phyloP scores from a whole-genome alignment of 768 basidiomycete species.

The Xerocomellus amylosporus region DNA sequence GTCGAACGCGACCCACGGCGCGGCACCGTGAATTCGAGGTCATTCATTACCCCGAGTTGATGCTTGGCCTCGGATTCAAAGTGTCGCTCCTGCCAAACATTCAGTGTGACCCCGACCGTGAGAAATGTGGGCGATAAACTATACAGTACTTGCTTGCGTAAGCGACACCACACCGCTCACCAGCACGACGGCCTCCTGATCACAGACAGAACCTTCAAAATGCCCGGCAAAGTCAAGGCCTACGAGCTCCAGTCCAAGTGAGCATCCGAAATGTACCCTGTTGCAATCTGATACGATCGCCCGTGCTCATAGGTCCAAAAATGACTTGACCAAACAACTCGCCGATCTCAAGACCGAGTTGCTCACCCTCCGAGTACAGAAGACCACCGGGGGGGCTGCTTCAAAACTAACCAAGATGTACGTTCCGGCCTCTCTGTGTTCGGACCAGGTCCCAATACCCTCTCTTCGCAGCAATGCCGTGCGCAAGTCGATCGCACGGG shows the following conservation, averaged over 20 bases:
- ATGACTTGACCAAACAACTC: conserved; percentile 94
- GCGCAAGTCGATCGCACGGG: conserved; percentile 98
- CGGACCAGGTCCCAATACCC: background rate
- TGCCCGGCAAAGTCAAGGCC: conserved; percentile 93
- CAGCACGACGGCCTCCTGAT: conserved; percentile 33
- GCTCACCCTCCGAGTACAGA: conserved; percentile 90
- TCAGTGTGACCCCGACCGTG: too few relatives aligned
- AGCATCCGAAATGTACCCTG: conserved; percentile 28
- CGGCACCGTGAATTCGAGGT: too few relatives aligned
- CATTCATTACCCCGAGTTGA: too few relatives aligned
- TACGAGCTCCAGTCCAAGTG: conserved; percentile 96
- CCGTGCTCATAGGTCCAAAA: conserved; percentile 70
- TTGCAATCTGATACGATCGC: conserved; percentile 9
- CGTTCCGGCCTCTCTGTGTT: conserved; percentile 29
- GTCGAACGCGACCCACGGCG: too few relatives aligned
- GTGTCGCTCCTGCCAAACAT: too few relatives aligned
- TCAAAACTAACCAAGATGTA: conserved; percentile 98
- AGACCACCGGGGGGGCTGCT: conserved; percentile 93
- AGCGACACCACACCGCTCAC: conserved; percentile 26
- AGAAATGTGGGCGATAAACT: conserved; percentile 45
- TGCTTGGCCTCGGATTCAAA: too few relatives aligned
- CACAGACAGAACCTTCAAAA: conserved; percentile 43
- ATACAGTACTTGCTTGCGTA: conserved; percentile 34
- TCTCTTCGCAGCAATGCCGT: conserved; percentile 70
- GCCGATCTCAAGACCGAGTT: conserved; percentile 95